A percentile compares a stretch with the other conserved stretches of the same genome.
These are phyloP conservation scores for Tillandsia fasciculata DNA, from an alignment of 176 grass and related monocot genomes.

Conservation along the genomic window DNA sequence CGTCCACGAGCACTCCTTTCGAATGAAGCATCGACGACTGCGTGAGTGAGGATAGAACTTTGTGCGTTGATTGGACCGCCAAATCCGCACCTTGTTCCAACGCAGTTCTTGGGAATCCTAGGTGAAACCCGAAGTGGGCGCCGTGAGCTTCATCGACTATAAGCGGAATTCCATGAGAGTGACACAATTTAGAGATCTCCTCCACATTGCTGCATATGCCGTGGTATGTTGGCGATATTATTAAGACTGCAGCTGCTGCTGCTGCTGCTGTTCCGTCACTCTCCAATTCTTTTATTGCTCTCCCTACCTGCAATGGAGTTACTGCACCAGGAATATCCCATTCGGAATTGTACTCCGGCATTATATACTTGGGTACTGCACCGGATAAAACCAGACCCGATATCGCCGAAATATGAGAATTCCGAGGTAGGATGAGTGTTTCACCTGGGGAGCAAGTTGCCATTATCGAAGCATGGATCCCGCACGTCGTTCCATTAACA, in stretches of 20 bases:
- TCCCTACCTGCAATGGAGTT: conserved; percentile 34
- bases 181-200: conserved; percentile 46
- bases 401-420: conserved; percentile 74
- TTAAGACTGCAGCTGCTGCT: conserved; percentile 57
- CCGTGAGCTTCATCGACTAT: conserved; percentile 87
- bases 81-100: conserved; percentile 73
- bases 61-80: conserved; percentile 82
- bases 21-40: conserved; percentile 90
- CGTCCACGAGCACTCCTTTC: conserved; percentile 48
- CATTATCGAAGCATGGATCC: conserved; percentile 82
- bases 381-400: conserved; percentile 69
- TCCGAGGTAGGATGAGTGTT: conserved; percentile 56
- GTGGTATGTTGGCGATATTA: conserved; percentile 85
- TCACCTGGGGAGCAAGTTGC: conserved; percentile 59
- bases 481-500: conserved; percentile 71
- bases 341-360: conserved; percentile 54
- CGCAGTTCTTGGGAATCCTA: conserved; percentile 51
- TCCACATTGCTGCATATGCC: conserved; percentile 74
- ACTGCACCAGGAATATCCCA: conserved; percentile 82
- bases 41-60: conserved; percentile 81
- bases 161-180: conserved; percentile 41
- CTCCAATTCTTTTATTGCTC: conserved; percentile 46
- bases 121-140: conserved; percentile 64
- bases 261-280: conserved; percentile 25
- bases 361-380: conserved; percentile 64